These are phyloP conservation scores for Fusarium mangiferae DNA, from an alignment of 2,329 filamentous ascomycete species.

Conservation along the genomic window DNA sequence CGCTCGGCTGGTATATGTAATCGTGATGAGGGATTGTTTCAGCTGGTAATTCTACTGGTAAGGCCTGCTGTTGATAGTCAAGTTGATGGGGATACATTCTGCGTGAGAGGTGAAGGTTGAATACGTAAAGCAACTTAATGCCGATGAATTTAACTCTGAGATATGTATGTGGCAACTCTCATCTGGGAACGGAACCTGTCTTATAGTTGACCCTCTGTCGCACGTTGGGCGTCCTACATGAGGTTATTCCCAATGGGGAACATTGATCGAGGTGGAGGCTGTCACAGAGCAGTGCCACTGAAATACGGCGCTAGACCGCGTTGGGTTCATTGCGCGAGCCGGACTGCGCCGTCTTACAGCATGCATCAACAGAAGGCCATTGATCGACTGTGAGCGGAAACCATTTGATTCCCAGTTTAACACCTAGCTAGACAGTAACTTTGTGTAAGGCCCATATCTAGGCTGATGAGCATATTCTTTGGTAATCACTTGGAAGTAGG, in stretches of 20 bases:
- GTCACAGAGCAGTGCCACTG: background rate
- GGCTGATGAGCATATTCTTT: no score
- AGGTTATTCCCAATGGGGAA: slow-evolving; percentile 11
- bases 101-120: no score
- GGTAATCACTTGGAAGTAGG: background rate
- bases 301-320: background rate
- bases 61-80: background rate
- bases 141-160: background rate
- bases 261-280: slow-evolving; percentile 21
- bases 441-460: no score
- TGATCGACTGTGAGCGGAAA: background rate
- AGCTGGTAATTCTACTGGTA: background rate
- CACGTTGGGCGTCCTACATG: background rate
- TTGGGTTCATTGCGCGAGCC: slow-evolving; percentile 18
- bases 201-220: background rate
- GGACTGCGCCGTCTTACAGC: background rate
- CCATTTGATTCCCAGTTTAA: background rate
- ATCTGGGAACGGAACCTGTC: background rate
- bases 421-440: no score
- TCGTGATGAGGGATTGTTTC: background rate
- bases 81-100: background rate
- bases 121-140: no score
- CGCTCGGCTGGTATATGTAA: background rate
- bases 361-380: background rate
- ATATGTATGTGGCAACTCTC: background rate